Conservation (phyloP, 2,329 filamentous ascomycete species). For the Fonsecaea nubica region DNA sequence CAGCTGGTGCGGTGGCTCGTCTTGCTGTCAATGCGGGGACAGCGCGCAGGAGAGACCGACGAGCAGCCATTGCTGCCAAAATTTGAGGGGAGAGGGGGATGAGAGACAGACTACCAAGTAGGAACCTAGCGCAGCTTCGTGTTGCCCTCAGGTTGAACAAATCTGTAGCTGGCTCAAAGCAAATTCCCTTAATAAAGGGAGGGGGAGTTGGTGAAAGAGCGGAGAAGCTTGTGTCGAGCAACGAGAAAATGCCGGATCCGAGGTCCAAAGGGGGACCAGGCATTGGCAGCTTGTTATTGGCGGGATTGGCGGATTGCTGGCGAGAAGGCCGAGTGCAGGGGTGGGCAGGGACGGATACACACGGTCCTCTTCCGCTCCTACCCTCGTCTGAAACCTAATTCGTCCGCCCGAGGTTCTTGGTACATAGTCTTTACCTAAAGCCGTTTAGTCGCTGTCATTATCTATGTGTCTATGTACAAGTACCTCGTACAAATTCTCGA, state of each 20-base stretch:
- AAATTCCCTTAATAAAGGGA: constrained; percentile 1
- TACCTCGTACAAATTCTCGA: background rate
- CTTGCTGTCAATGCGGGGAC: constrained; percentile 38
- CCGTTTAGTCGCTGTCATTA: background rate
- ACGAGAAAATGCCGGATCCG: constrained; percentile 6
- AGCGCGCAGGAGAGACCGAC: constrained; percentile 34
- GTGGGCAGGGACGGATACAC: background rate
- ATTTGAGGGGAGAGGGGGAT: background rate
- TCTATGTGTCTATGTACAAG: background rate
- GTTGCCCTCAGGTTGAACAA: background rate
- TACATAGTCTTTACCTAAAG: background rate
- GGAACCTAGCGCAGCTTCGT: background rate
- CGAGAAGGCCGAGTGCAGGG: constrained; percentile 4
- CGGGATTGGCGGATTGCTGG: background rate
- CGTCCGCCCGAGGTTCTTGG: background rate
- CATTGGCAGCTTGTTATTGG: background rate
- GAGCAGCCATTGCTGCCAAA: constrained; percentile 34
- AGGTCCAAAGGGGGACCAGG: background rate
- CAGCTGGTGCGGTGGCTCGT: constrained; percentile 26
- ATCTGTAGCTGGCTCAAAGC: background rate
- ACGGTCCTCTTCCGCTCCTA: background rate
- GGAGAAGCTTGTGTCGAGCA: background rate
- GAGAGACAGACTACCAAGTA: background rate
- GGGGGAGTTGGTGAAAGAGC: background rate
- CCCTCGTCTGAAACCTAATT: background rate